These are phyloP conservation scores for Penicillium pancosmium DNA, from an alignment of 495 filamentous ascomycete genomes.

Conservation along the genomic window DNA sequence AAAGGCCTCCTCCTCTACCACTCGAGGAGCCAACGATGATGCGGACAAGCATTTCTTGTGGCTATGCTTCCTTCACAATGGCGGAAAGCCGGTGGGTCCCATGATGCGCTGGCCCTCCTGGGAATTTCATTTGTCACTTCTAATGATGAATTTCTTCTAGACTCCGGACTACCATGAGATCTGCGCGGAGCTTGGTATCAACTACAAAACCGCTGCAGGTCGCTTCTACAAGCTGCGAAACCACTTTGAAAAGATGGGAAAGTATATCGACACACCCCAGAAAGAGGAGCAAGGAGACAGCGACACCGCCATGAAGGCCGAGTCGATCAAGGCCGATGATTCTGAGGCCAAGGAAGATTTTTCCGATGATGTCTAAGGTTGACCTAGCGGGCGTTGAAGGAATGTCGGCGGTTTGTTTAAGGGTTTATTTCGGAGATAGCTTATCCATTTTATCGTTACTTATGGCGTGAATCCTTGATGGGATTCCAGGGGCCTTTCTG, in stretches of 20 bases:
- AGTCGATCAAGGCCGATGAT: background rate
- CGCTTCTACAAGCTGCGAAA: slow-evolving; percentile 1
- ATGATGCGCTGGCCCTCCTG: background rate
- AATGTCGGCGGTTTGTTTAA: too few relatives aligned
- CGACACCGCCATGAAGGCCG: background rate
- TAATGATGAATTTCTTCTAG: background rate
- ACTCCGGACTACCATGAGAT: background rate
- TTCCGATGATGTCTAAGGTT: background rate
- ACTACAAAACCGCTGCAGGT: background rate
- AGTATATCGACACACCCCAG: background rate
- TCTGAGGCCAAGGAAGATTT: background rate
- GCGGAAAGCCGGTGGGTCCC: background rate
- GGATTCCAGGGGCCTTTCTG: too few relatives aligned
- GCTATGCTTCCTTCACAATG: background rate
- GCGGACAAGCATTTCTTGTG: background rate
- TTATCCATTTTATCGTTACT: too few relatives aligned
- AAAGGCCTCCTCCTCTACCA: background rate
- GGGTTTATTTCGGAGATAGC: too few relatives aligned
- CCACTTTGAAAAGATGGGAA: background rate
- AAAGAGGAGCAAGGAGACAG: background rate
- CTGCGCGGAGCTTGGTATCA: background rate
- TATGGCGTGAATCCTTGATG: too few relatives aligned
- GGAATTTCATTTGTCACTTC: background rate
- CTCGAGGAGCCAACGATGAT: background rate
- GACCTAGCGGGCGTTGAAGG: too few relatives aligned